phyloP scores from a whole-genome alignment of 352 stramenopile genomes.

The Poterioochromonas sp. region DNA sequence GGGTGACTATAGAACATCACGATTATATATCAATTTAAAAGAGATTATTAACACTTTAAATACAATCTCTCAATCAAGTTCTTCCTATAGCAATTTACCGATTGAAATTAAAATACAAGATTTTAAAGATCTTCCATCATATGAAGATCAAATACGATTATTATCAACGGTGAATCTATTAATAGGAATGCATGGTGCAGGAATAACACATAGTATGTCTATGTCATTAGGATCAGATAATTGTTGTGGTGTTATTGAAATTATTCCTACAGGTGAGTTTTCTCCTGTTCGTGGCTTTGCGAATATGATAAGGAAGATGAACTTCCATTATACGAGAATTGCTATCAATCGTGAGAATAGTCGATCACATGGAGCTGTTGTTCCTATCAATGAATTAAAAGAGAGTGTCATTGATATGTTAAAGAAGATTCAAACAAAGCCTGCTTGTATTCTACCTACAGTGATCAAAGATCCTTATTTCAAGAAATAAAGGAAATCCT shows the following conservation, averaged over 20 bases:
- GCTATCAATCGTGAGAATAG: not conserved
- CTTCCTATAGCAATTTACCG: not conserved
- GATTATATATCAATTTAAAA: not conserved
- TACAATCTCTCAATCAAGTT: not conserved
- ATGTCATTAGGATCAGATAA: not conserved
- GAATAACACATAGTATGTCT: constrained; percentile 26
- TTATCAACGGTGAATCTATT: not conserved
- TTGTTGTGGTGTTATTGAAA: constrained; percentile 23
- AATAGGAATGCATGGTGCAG: constrained; percentile 30
- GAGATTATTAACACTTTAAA: not conserved
- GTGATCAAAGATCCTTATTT: not conserved
- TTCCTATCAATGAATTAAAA: not conserved
- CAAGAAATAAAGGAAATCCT: not conserved
- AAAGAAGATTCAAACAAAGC: not conserved
- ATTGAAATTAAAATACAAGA: not conserved
- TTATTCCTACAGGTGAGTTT: constrained; percentile 23
- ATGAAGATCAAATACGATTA: constrained; percentile 12
- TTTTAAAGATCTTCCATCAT: not conserved
- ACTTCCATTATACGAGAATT: not conserved
- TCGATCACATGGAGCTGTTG: not conserved
- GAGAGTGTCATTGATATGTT: not conserved
- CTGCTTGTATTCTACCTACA: not conserved
- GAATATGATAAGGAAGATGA: constrained; percentile 10
- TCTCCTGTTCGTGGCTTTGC: not conserved
- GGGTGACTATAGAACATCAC: constrained; percentile 7